Percentiles rank a stretch among this genome's conserved stretches.
Conservation (phyloP, 192 early-diverging fungal species). For the Entomortierella parvispora region DNA sequence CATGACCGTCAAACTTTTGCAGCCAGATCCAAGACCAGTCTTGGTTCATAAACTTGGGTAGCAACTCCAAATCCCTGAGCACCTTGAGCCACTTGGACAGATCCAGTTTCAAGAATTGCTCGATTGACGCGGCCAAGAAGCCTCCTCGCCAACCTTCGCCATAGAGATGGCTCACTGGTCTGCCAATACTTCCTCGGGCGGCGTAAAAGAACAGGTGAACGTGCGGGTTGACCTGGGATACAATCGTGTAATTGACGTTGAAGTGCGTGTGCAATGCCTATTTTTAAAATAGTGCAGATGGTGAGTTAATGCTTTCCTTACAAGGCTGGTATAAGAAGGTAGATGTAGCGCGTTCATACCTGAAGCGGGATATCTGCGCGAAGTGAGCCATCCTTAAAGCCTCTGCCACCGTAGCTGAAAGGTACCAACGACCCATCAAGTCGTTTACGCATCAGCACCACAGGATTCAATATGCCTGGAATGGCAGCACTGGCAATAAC, state of each 20-base stretch:
- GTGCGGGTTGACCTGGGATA: slow-evolving; percentile 90
- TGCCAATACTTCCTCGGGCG: slow-evolving; percentile 78
- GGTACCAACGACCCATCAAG: slow-evolving; percentile 71
- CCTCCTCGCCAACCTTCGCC: slow-evolving; percentile 92
- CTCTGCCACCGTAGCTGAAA: slow-evolving; percentile 74
- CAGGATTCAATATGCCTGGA: slow-evolving; percentile 85
- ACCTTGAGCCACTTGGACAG: slow-evolving; percentile 88
- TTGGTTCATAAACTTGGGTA: slow-evolving; percentile 79
- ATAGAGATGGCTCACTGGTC: slow-evolving; percentile 74
- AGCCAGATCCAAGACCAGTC: slow-evolving; percentile 88
- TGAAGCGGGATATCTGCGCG: slow-evolving; percentile 83
- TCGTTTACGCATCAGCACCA: slow-evolving; percentile 84
- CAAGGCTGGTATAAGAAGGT: too few relatives aligned
- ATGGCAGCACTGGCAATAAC: slow-evolving; percentile 87
- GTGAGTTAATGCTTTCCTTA: background rate
- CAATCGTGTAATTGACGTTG: slow-evolving; percentile 89
- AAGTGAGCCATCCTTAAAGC: slow-evolving; percentile 91
- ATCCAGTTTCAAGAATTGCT: slow-evolving; percentile 86
- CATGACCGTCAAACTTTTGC: slow-evolving; percentile 91
- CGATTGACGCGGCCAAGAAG: slow-evolving; percentile 81
- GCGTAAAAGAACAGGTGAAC: slow-evolving; percentile 88
- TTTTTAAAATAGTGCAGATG: background rate
- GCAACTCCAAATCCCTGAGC: slow-evolving; percentile 78
- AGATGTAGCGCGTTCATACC: background rate
- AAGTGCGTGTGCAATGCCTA: slow-evolving; percentile 76